Conservation (phyloP, 176 grass and related monocot genomes). For the Oropetium thomaeum region DNA sequence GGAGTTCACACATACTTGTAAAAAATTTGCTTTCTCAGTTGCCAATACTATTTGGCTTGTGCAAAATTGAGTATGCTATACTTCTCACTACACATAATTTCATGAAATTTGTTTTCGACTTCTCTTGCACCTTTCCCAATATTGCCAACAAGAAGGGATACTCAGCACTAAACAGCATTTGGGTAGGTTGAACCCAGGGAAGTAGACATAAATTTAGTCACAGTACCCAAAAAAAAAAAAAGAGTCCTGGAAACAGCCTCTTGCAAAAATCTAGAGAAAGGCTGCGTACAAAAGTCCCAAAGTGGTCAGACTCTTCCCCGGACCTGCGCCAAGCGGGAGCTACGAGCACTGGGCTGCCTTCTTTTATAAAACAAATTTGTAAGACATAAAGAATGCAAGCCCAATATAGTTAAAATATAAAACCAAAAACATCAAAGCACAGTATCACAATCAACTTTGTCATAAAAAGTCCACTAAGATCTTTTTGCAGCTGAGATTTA, state of each 20-base stretch:
- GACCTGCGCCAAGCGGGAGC: no score
- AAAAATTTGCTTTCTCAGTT: conserved; percentile 11
- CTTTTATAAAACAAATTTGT: neutral
- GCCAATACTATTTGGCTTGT: neutral
- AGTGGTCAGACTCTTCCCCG: no score
- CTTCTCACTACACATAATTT: neutral
- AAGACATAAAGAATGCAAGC: neutral
- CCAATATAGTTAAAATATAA: neutral
- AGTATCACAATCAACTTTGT: neutral
- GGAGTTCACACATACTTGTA: neutral
- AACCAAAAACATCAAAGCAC: conserved; percentile 6
- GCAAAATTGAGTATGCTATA: conserved; percentile 12
- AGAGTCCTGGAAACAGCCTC: no score
- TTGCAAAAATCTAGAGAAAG: no score
- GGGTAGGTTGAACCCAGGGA: neutral
- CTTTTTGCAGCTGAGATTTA: neutral
- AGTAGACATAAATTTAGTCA: conserved; percentile 1
- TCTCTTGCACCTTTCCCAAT: neutral
- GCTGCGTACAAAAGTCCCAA: no score
- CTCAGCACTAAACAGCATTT: conserved; percentile 5
- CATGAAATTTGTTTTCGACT: neutral
- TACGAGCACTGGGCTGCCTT: no score
- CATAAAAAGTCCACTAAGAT: neutral
- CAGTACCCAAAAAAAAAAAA: no score
- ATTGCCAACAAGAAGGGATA: neutral